Evolutionary conservation across 2,329 filamentous ascomycete species (phyloP).

Genomic region (Xylariaceae sp.): DNA sequence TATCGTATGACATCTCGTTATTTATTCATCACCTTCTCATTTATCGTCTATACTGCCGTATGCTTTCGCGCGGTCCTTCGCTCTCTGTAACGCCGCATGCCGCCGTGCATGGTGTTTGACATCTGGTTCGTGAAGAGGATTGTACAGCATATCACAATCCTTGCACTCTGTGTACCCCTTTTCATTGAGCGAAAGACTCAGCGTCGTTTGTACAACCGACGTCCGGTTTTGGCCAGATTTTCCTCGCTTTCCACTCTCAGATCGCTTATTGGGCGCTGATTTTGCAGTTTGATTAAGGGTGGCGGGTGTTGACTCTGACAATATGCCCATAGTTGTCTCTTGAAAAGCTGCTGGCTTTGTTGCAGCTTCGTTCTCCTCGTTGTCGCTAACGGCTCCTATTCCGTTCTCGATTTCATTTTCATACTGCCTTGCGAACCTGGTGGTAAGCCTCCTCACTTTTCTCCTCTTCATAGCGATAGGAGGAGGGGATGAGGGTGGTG

Average conservation of each 20-base stretch:
- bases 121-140: slow-evolving; percentile 42
- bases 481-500: slow-evolving; percentile 32
- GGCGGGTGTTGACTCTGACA: slow-evolving; percentile 12
- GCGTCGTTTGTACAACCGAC: slow-evolving; percentile 37
- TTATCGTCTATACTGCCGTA: slow-evolving; percentile 1
- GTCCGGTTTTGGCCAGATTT: slow-evolving; percentile 13
- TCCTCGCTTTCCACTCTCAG: slow-evolving; percentile 11
- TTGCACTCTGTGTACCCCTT: slow-evolving; percentile 39
- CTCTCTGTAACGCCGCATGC: slow-evolving; percentile 30
- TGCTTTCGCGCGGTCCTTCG: slow-evolving; percentile 11
- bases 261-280: slow-evolving; percentile 4
- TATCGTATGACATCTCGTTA: no score
- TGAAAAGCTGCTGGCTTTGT: neutral
- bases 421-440: slow-evolving; percentile 20
- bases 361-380: slow-evolving; percentile 6
- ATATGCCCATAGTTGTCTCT: neutral
- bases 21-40: no score
- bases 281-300: slow-evolving; percentile 10
- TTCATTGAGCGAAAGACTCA: slow-evolving; percentile 37
- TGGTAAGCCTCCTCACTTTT: slow-evolving; percentile 33
- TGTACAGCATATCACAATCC: slow-evolving; percentile 42
- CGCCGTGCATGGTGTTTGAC: slow-evolving; percentile 38
- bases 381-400: no score
- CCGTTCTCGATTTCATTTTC: slow-evolving; percentile 10
- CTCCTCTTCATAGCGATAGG: slow-evolving; percentile 13